These are phyloP conservation scores for Bryoerythrophyllum caledonicum DNA, from an alignment of 225 moss, liverwort and hornwort genomes.

Conservation along the genomic window DNA sequence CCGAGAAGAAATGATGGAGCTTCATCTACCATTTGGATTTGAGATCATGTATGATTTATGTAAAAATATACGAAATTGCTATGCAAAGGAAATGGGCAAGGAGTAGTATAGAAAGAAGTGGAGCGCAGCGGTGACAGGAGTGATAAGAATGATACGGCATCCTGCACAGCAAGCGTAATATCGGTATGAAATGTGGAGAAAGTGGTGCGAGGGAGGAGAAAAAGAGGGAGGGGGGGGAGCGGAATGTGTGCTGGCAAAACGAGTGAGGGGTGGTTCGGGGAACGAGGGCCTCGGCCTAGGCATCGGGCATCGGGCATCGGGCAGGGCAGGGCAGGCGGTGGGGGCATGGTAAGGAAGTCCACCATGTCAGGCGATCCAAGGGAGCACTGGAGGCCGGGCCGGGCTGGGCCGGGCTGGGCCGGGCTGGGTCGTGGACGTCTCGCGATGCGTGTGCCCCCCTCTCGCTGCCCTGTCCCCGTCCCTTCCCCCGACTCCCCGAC, in stretches of 20 bases:
- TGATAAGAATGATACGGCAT: too few relatives aligned
- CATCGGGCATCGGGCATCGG: not conserved
- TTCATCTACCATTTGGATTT: too few relatives aligned
- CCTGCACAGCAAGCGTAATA: too few relatives aligned
- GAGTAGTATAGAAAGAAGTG: too few relatives aligned
- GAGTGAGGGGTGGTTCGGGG: not conserved
- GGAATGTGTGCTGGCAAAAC: not conserved
- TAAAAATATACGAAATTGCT: too few relatives aligned
- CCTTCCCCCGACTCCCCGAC: too few relatives aligned
- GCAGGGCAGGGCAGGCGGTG: not conserved
- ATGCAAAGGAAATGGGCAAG: too few relatives aligned
- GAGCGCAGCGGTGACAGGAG: too few relatives aligned
- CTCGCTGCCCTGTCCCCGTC: too few relatives aligned
- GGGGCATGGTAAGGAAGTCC: not conserved
- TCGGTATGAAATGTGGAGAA: too few relatives aligned
- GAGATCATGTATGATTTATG: too few relatives aligned
- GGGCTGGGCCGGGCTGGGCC: not conserved
- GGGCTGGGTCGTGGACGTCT: not conserved
- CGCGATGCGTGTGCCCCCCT: not conserved
- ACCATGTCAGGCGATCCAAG: not conserved
- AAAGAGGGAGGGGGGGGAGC: not conserved
- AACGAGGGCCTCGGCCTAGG: not conserved
- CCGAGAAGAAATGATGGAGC: too few relatives aligned
- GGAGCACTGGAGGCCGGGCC: not conserved
- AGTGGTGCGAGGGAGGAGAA: not conserved